Base-by-base conservation (phyloP, 768 basidiomycete genomes). In the Cystobasidium onofrii region DNA sequence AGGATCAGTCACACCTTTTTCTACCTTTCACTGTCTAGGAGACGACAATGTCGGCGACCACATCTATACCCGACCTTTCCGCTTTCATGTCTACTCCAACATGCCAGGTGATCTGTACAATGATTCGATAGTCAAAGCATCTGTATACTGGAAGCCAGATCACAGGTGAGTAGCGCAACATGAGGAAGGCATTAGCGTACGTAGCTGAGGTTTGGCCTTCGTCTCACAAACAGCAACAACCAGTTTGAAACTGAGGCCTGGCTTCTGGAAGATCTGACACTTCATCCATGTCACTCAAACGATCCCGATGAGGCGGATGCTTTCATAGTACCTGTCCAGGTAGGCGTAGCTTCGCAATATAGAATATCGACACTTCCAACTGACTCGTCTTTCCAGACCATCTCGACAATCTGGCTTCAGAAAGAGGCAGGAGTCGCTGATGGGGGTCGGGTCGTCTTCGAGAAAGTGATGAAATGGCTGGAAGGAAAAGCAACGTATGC, bases 241-340 rank as follows among this genome's bases (percentile, higher is more conserved):
- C 65, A 67, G 23, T 67, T 67, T 29, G 34, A 43, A 9, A 67
- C 44, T 2, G 65, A 67, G 65, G 12, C 46, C 27, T 3, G 65
- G 15, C 65, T 67, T 36, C 36, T 54, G 7, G 46, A 67, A 20
- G 43, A 67, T 36, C 31, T 67, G 43, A 6, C 65, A 3, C n/a
- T 67, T 10, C 65, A 67, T 67, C 65, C 65, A 3, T 67, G 65
- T 31, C 65, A 67, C 46, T 52, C 65, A 10, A 31, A 23, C 20
- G 65, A 67, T 67, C 65, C 65, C 18, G 50, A 54, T 31, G 29
- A 46, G 50, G 65, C 65, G 10, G 65, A 67, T 31, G 65, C 65
- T 17, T 67, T 50, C 44, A 67, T 67, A 18, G 65, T 67, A 15
- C 65, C 65, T 50, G 34, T 67, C 20, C 65, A 67, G 65, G 65